Evolutionary conservation across 345 rosid species (phyloP).

Genomic region (Aethionema arabicum): DNA sequence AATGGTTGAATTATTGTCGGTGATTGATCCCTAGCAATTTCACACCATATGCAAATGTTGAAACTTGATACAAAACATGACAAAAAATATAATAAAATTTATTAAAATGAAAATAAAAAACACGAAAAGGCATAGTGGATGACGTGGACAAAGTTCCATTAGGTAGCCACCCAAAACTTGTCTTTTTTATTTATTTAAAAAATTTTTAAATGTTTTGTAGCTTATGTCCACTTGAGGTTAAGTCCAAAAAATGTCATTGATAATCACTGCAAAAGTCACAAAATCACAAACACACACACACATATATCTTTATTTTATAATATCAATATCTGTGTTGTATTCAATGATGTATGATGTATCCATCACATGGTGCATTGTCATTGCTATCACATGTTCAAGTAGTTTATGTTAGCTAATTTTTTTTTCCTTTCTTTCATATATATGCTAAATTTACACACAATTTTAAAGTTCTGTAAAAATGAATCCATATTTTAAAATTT

Average conservation of each 20-base stretch:
- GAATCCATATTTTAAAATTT: too few relatives aligned
- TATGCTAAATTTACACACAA: too few relatives aligned
- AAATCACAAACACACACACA: conserved; percentile 29
- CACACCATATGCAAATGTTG: conserved; percentile 22
- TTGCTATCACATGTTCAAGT: not conserved
- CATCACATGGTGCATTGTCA: conserved; percentile 34
- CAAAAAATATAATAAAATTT: too few relatives aligned
- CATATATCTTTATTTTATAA: not conserved
- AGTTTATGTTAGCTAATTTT: not conserved
- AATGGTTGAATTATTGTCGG: conserved; percentile 34
- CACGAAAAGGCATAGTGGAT: conserved; percentile 16
- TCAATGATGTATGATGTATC: conserved; percentile 31
- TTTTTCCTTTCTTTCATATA: too few relatives aligned
- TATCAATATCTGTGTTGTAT: not conserved
- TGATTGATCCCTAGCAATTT: conserved; percentile 24
- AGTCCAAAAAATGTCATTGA: conserved; percentile 37
- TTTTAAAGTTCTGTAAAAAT: too few relatives aligned
- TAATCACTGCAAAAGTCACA: conserved; percentile 29
- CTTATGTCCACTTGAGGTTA: conserved; percentile 34
- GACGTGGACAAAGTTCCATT: conserved; percentile 39
- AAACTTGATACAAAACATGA: conserved; percentile 16
- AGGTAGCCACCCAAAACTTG: conserved; percentile 37
- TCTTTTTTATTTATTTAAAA: conserved; percentile 31
- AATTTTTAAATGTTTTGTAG: conserved; percentile 19
- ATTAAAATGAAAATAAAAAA: not conserved